Evolutionary conservation across 73 alveolate species (phyloP), one percentile per base, ranked within the genome.

Genomic region (Stentor coeruleus): DNA sequence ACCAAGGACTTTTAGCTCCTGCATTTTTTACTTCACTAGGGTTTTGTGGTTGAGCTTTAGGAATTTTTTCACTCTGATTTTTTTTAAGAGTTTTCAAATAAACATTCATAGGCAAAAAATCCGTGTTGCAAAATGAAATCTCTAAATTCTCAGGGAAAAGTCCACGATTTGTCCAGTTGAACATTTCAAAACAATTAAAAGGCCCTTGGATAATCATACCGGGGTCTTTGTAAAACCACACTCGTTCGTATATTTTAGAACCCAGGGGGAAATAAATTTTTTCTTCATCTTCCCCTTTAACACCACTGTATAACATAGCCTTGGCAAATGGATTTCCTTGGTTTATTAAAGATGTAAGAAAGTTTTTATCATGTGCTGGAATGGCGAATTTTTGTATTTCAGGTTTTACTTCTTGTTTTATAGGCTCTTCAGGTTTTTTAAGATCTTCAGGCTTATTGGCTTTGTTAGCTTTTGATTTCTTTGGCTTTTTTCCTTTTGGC

Each of bases 401-500:
- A n/a, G n/a, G n/a, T n/a, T n/a, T n/a, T n/a, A n/a, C n/a, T n/a
- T n/a, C n/a, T n/a, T n/a, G n/a, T n/a, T n/a, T n/a, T n/a, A n/a
- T n/a, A n/a, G n/a, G n/a, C n/a, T n/a, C n/a, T n/a, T n/a, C n/a
- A n/a, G n/a, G n/a, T n/a, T n/a, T n/a, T n/a, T n/a, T n/a, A n/a
- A n/a, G n/a, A n/a, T n/a, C n/a, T n/a, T n/a, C n/a, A n/a, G n/a
- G n/a, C n/a, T n/a, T n/a, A n/a, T n/a, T n/a, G n/a, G n/a, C n/a
- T n/a, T n/a, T n/a, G n/a, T n/a, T n/a, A n/a, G n/a, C n/a, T n/a
- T n/a, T n/a, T n/a, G n/a, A n/a, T n/a, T 55, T n/a, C 20, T 55
- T 55, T 55, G 15, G 72, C 72, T 55, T n/a, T 55, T 55, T 55
- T 55, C 20, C 72, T 55, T 55, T 55, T 55, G 15, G 72, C 72